Evolutionary conservation across 139 green algal genomes (phyloP), one percentile per base, ranked within the genome.

Genomic region (Astrephomene gubernaculifera): DNA sequence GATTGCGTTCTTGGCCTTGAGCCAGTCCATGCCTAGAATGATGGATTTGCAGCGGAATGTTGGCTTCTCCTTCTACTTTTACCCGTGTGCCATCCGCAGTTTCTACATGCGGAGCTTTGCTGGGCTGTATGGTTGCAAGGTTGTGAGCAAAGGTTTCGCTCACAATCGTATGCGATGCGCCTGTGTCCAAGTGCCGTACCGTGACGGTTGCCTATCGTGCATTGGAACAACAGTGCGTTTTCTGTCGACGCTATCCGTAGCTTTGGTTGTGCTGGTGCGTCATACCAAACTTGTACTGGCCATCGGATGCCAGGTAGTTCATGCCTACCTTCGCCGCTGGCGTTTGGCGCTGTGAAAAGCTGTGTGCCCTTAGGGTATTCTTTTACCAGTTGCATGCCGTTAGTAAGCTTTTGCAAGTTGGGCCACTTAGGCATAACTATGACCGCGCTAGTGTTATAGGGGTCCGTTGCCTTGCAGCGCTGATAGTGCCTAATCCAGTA

Each of bases 251-350:
- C 43, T 2, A 79, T 5, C 2, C 12, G 27, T 12, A 61, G 71
- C 44, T 33, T 7, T n/a, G n/a, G 12, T 6, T 17, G 2, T 3
- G 4, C 27, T 25, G 44, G 71, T 2, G 45, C 14, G 31, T 79
- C 71, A 35, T 79, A 79, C 71, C 71, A 78, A 5, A 78, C 8
- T 5, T 78, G 43, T 0, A 78, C 70, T n/a, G 29, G 29, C 68
- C 68, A 74, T 0, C 38, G 68, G 10, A 22, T 2, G 22, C 4
- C 68, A 74, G 35, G 0, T 31, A 12, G 2, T 35, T 57, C 14
- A 12, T 17, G n/a, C 49, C 14, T 57, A 17, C 49, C 49, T 57
- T 57, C 17, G 12, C 17, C 17, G 49, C 14, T 57, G 17, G 17
- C 12, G 14, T n/a, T n/a, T n/a, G n/a, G n/a, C n/a, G 17, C 14